Evolutionary conservation across 805 yeast genomes (phyloP).

Genomic region (Yamadazyma paraphyllophila): DNA sequence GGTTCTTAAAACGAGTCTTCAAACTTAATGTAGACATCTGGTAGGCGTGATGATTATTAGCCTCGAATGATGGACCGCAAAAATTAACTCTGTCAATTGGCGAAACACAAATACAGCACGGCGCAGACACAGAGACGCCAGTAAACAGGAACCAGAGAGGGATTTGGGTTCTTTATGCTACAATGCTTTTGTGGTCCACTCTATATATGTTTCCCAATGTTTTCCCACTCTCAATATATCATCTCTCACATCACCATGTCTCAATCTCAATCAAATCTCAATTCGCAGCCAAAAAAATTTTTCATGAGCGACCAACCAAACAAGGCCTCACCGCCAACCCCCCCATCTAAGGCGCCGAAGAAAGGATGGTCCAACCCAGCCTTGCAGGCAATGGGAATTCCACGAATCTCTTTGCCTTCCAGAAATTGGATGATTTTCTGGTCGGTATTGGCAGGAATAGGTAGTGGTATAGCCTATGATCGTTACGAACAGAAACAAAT

Average conservation of each 20-base stretch:
- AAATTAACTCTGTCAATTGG: neutral
- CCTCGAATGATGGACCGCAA: too few relatives aligned
- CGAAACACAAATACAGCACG: too few relatives aligned
- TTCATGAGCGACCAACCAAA: conserved; percentile 3
- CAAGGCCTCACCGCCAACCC: neutral
- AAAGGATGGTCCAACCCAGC: conserved; percentile 73
- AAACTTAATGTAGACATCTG: too few relatives aligned
- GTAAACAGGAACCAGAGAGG: too few relatives aligned
- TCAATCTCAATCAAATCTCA: neutral
- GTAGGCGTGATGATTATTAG: too few relatives aligned
- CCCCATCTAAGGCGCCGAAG: conserved; percentile 18
- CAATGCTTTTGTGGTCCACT: too few relatives aligned
- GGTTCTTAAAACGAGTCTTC: too few relatives aligned
- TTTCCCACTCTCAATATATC: neutral
- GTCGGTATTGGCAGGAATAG: conserved; percentile 58
- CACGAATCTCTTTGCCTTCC: conserved; percentile 74
- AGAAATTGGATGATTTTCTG: conserved; percentile 93
- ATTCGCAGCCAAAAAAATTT: conserved; percentile 5
- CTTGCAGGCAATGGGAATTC: conserved; percentile 79
- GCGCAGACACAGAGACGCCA: too few relatives aligned
- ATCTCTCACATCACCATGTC: neutral
- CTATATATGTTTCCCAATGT: too few relatives aligned
- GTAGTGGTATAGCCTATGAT: conserved; percentile 82
- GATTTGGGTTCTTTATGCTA: too few relatives aligned
- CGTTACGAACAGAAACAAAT: conserved; percentile 66